Conservation (phyloP, 176 grass and related monocot genomes). For the Tillandsia leiboldiana region DNA sequence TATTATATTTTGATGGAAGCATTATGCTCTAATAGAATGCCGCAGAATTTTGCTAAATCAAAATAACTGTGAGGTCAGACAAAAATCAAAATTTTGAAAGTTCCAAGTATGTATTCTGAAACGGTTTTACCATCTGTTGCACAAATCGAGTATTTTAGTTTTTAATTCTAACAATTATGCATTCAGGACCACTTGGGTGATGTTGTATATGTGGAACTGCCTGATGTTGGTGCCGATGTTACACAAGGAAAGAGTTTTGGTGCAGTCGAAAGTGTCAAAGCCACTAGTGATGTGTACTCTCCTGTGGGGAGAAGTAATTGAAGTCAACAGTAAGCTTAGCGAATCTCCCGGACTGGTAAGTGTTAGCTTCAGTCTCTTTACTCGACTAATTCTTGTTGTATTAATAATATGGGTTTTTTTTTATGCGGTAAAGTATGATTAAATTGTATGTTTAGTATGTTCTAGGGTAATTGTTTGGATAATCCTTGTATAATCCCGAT, state of each 20-base stretch:
- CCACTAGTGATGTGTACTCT: conserved; percentile 81
- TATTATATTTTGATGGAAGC: background rate
- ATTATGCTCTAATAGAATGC: background rate
- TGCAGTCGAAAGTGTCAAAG: conserved; percentile 96
- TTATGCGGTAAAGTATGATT: no score
- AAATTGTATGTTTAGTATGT: no score
- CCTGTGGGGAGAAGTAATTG: conserved; percentile 67
- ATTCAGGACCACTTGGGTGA: conserved; percentile 87
- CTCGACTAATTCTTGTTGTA: background rate
- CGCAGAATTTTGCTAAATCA: no score
- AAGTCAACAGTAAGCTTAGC: conserved; percentile 48
- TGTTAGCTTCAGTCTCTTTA: background rate
- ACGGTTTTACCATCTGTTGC: background rate
- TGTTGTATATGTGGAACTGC: conserved; percentile 91
- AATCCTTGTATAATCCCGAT: no score
- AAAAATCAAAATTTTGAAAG: background rate
- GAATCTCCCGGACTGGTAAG: conserved; percentile 60
- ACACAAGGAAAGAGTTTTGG: conserved; percentile 66
- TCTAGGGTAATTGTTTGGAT: no score
- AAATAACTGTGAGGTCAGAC: no score
- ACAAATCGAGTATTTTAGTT: background rate
- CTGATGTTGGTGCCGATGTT: conserved; percentile 61
- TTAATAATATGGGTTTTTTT: background rate
- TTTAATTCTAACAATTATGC: conserved; percentile 1
- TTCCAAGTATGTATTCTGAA: no score